Percentiles rank a stretch among this genome's conserved stretches.
Conservation (phyloP, 2,329 filamentous ascomycete genomes). For the Aspergillaceae sp. region DNA sequence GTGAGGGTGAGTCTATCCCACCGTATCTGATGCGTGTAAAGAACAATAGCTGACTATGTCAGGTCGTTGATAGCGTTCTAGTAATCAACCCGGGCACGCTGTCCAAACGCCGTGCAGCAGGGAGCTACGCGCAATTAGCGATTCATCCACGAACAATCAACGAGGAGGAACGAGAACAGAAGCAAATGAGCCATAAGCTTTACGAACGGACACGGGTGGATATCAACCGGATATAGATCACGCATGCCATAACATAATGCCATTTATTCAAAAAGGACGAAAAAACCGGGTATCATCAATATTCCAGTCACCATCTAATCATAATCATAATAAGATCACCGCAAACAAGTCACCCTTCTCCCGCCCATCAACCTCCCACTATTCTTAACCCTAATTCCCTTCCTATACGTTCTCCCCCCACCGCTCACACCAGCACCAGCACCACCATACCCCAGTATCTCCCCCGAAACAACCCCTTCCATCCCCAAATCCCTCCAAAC, state of each 20-base stretch:
- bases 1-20: constrained; percentile 56
- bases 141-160: constrained; percentile 57
- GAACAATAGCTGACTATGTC: neutral
- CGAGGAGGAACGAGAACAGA: constrained; percentile 49
- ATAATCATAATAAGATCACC: constrained; percentile 15
- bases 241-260: constrained; percentile 9
- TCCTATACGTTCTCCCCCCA: neutral
- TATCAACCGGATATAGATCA: constrained; percentile 62
- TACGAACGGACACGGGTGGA: constrained; percentile 81
- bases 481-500: constrained; percentile 49
- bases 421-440: constrained; percentile 4
- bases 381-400: constrained; percentile 17
- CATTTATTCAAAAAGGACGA: too few relatives aligned
- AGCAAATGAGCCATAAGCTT: constrained; percentile 62
- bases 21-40: neutral
- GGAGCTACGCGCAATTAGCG: constrained; percentile 75
- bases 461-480: constrained; percentile 15
- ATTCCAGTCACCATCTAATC: neutral
- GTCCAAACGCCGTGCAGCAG: constrained; percentile 74
- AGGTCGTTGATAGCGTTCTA: constrained; percentile 86
- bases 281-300: neutral
- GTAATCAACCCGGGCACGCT: constrained; percentile 84
- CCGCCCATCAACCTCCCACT: constrained; percentile 31
- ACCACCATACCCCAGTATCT: constrained; percentile 6
- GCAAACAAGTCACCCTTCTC: constrained; percentile 29